Evolutionary conservation across 345 rosid species (phyloP), one percentile per base, ranked within the genome.

Genomic region (Iberis pinnata): DNA sequence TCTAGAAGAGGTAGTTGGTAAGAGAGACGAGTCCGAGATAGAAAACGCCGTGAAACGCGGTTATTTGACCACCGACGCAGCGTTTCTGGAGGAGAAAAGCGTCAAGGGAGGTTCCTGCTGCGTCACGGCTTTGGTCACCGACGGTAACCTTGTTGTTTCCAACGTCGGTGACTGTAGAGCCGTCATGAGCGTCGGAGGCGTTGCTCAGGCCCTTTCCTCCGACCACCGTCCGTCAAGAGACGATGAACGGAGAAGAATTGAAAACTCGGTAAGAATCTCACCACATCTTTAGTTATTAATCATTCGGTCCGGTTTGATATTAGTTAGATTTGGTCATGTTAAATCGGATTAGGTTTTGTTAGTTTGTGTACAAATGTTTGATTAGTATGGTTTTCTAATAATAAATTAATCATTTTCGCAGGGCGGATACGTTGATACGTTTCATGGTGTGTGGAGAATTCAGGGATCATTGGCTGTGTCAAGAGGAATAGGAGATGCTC

Each of bases 151-250:
- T 45, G 70, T 87, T 5, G 83, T 90, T 6, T 79, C 98, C 6
- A 87, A 90, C 37, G 92, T 80, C 0, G 98, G 96, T 14, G 96
- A 90, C 45, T 90, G 96, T 53, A 95, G 98, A 7, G 95, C 98
- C 41, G 98, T 90, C 43, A 55, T 90, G 76, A 80, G 98, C 68
- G 56, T 62, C 5, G 82, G 76, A 53, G 96, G 98, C 16, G 60
- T 67, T 0, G 95, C 95, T 0, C 74, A 86, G 73, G 84, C 92
- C 14, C 80, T 90, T 1, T 84, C 98, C 9, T 76, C 83, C 10
- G 98, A 90, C 38, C 98, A 90, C 65, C 74, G 92, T 12, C 89
- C 94, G 9, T 75, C 78, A 0, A 75, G 98, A 78, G 79, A 79
- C 45, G 98, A 90, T 35, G 98, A 90, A 54, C 75, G 69, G 61